Conservation (phyloP, 345 rosid species). For the Bretschneidera sinensis region DNA sequence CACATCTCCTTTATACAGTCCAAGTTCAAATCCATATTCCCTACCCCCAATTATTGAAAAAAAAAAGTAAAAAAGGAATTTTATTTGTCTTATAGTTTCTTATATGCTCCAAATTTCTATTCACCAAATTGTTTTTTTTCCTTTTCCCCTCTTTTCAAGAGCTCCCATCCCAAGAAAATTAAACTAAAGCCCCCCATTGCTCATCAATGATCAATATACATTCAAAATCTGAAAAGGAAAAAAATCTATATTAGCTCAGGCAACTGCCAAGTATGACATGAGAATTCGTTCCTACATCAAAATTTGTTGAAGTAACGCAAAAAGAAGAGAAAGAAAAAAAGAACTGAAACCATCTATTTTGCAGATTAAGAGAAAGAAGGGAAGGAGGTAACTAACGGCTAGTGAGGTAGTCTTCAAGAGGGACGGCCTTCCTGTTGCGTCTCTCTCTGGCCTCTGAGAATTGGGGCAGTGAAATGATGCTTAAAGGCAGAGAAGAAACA, state of each 20-base stretch:
- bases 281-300: neutral
- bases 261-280: neutral
- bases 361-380: slow-evolving; percentile 8
- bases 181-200: too few species aligned
- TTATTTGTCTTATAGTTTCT: too few species aligned
- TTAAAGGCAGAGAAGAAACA: slow-evolving; percentile 43
- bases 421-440: slow-evolving; percentile 65
- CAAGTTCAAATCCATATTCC: too few species aligned
- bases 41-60: too few species aligned
- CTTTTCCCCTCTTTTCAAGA: too few species aligned
- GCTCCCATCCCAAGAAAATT: too few species aligned
- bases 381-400: slow-evolving; percentile 39
- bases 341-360: neutral
- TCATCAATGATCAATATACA: neutral
- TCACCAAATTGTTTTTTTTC: too few species aligned
- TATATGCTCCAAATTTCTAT: too few species aligned
- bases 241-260: neutral
- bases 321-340: neutral
- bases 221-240: neutral
- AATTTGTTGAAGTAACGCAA: neutral
- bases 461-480: slow-evolving; percentile 37
- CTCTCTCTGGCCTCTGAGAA: slow-evolving; percentile 73
- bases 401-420: slow-evolving; percentile 63
- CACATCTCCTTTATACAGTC: too few species aligned
- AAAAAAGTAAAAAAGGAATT: too few species aligned